Evolutionary conservation across 805 yeast genomes (phyloP), one percentile per base, ranked within the genome.

Genomic region (Monosporozyma servazzii): DNA sequence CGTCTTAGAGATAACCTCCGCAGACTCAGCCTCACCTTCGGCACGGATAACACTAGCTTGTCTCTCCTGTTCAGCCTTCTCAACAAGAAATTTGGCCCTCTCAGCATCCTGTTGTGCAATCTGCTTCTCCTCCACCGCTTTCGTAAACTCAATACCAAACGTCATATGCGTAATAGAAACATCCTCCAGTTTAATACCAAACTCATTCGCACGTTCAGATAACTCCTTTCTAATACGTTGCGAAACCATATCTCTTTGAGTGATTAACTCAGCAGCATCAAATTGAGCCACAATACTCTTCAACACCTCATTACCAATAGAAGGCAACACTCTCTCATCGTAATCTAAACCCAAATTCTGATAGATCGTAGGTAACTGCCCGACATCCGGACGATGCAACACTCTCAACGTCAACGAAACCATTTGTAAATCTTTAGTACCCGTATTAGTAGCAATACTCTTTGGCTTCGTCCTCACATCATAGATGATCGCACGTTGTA

Each of bases 101-200:
- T 93, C 98, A 23, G 99, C 98, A 67, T 93, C 99, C 72, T 93
- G 99, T 74, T 93, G 99, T 31, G 99, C 99, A 71, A 93, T 95
- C 72, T 93, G 98, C 69, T 93, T 93, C 73, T 88, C 96, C 73
- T 93, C 99, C 54, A 93, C 99, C 33, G 99, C 98, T 71, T 87
- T 90, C 50, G 99, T 93, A 75, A 93, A 93, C 67, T 93, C 99
- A 57, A 78, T 79, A 50, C 99, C 98, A 69, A 93, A 93, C 0
- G 97, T 88, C 88, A 93, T 84, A 71, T 93, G 99, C 15, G 99
- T 93, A 59, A 93, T 93, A 25, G 96, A 87, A 49, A 93, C 99
- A 71, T 93, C 99, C 71, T 93, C 99, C 59, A 93, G 78, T 66
- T 78, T 85, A 65, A 93, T 90, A 71, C 86, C 80, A 74, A 93